These are phyloP conservation scores for Gliomastix tumulicola DNA, from an alignment of 2,329 filamentous ascomycete species.

Conservation along the genomic window DNA sequence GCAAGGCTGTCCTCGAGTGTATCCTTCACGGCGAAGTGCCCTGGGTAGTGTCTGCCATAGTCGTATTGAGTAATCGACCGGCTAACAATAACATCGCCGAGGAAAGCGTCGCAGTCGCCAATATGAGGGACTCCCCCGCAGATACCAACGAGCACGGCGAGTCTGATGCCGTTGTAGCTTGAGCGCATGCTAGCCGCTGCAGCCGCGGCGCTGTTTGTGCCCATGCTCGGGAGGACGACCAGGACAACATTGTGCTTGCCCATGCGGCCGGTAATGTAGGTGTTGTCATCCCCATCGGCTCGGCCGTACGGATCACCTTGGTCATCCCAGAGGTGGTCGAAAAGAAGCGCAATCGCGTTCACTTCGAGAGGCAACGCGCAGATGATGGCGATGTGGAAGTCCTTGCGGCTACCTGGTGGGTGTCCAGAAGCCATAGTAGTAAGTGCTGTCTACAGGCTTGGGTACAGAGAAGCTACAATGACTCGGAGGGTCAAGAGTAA, in stretches of 20 bases:
- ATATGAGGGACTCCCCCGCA: constrained; percentile 21
- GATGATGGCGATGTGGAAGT: constrained; percentile 7
- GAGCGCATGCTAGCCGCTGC: constrained; percentile 1
- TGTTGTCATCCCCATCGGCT: constrained; percentile 10
- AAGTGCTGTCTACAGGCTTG: too few species aligned
- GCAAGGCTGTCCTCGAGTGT: constrained; percentile 15
- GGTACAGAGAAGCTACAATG: too few species aligned
- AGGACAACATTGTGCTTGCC: constrained; percentile 13
- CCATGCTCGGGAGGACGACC: constrained; percentile 2
- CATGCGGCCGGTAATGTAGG: constrained; percentile 12
- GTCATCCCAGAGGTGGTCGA: constrained; percentile 8
- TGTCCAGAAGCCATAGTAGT: not conserved
- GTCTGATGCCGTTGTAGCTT: constrained; percentile 11
- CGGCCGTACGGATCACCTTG: constrained; percentile 7
- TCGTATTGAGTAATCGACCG: constrained; percentile 12
- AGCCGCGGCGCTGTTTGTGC: constrained; percentile 2
- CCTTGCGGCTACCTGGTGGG: not conserved
- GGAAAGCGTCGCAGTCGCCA: constrained; percentile 5
- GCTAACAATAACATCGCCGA: constrained; percentile 18
- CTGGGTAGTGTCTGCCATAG: constrained; percentile 12
- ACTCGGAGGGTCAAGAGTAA: too few species aligned
- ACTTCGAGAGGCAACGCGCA: constrained; percentile 7
- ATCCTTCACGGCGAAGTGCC: constrained; percentile 14
- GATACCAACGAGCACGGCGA: constrained; percentile 25
- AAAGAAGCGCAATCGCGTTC: constrained; percentile 6